A percentile compares a stretch with the other conserved stretches of the same genome.
phyloP scores from a whole-genome alignment of 2,329 filamentous ascomycete species.

The Clathrospora elynae region DNA sequence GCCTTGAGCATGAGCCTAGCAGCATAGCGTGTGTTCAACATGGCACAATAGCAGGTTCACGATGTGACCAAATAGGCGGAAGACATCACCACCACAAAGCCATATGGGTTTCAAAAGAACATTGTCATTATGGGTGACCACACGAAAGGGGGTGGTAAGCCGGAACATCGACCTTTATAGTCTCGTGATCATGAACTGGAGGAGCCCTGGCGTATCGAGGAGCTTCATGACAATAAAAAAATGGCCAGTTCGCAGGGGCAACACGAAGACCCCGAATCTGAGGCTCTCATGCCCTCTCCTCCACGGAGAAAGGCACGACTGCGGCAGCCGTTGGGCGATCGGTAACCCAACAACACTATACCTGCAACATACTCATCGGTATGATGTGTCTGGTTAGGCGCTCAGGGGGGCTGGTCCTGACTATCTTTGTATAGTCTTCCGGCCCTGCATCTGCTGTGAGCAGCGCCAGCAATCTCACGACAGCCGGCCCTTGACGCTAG shows the following conservation, averaged over 20 bases:
- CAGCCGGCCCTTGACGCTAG: background rate
- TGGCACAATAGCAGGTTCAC: slow-evolving; percentile 17
- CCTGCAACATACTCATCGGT: slow-evolving; percentile 10
- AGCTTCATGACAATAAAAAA: background rate
- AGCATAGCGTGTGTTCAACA: slow-evolving; percentile 23
- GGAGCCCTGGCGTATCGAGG: background rate
- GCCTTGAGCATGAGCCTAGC: slow-evolving; percentile 5
- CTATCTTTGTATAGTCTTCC: slow-evolving; percentile 12
- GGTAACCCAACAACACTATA: slow-evolving; percentile 12
- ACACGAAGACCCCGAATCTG: slow-evolving; percentile 19
- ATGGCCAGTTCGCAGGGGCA: slow-evolving; percentile 10
- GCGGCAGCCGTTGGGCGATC: slow-evolving; percentile 21
- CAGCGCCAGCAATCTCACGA: slow-evolving; percentile 3
- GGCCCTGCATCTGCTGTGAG: slow-evolving; percentile 13
- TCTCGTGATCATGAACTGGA: slow-evolving; percentile 2
- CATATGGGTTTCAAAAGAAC: background rate
- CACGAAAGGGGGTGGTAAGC: too few relatives aligned
- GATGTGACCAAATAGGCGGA: slow-evolving; percentile 5
- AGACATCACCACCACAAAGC: background rate
- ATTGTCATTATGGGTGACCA: too few relatives aligned
- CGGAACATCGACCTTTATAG: background rate
- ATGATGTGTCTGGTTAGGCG: background rate
- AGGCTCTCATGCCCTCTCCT: slow-evolving; percentile 10
- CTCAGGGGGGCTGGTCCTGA: slow-evolving; percentile 1
- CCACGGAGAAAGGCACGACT: slow-evolving; percentile 10